Evolutionary conservation across 805 yeast species (phyloP), one percentile per base, ranked within the genome.

Genomic region (Wickerhamomyces rabaulensis): DNA sequence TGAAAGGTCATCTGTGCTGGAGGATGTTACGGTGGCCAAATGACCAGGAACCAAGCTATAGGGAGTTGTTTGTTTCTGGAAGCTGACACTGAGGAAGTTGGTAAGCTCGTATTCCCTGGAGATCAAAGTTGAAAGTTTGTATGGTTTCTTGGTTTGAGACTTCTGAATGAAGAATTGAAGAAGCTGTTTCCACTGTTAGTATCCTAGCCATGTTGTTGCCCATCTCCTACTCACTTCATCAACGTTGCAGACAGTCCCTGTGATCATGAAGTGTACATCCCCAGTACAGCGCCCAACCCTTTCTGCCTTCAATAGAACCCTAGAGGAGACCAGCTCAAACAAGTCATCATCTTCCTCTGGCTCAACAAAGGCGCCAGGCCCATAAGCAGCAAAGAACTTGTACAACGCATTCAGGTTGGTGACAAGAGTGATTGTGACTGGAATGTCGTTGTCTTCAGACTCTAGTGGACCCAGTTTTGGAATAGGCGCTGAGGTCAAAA

Each of bases 341-440:
- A 33, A n/a, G 8, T 33, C 20, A 2, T 17, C 12, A 10, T 17
- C 20, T 16, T 17, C 20, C 10, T 16, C 36, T 13, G 36, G 12
- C 16, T n/a, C 36, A n/a, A 33, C 10, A 13, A 46, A n/a, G 17
- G 40, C 43, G 9, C 41, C 49, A 39, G 46, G 41, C 2, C 43
- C 49, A 25, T 40, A 46, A 8, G 36, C 15, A 4, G 43, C 35
- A 17, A 43, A 25, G 6, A 37, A 22, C 2, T 13, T 22, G 16
- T 42, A 25, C 8, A 46, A 19, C 2, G 40, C 26, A 3, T 7
- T 20, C 10, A 26, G 17, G n/a, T 9, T 39, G 3, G 49, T 46
- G 36, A 33, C 16, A 17, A 33, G 17, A 17, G 36, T 33, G 19
- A 16, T 20, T 8, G 36, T 33, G 12, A 33, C 20, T 33, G 17